Conservation (phyloP, 371 early-diverging fungal species). For the Dichotomocladium elegans region DNA sequence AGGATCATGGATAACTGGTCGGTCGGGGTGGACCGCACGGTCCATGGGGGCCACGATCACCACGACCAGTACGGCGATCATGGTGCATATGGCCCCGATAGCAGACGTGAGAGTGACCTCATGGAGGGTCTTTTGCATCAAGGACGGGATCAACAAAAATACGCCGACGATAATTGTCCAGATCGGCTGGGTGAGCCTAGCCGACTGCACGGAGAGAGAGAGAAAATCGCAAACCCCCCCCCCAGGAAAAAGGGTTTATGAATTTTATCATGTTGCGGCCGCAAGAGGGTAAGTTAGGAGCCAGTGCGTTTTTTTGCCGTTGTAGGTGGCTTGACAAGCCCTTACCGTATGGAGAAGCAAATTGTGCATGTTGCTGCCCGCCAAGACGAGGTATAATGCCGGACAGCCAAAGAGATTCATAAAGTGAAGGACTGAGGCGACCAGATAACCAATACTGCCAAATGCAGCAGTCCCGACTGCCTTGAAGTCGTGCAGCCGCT, state of each 20-base stretch:
- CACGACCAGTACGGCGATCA: slow-evolving; percentile 45
- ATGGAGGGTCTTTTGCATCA: slow-evolving; percentile 66
- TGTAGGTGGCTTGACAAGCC: too few species aligned
- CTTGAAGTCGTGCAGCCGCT: slow-evolving; percentile 58
- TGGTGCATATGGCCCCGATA: slow-evolving; percentile 46
- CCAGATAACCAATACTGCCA: slow-evolving; percentile 43
- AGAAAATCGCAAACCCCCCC: too few species aligned
- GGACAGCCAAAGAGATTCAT: slow-evolving; percentile 68
- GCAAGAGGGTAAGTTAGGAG: too few species aligned
- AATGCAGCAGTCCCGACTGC: slow-evolving; percentile 63
- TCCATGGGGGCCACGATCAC: slow-evolving; percentile 34
- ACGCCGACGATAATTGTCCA: slow-evolving; percentile 69
- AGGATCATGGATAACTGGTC: slow-evolving; percentile 14
- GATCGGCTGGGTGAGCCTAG: slow-evolving; percentile 16
- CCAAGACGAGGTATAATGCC: slow-evolving; percentile 77
- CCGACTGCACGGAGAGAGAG: too few species aligned
- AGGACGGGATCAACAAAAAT: slow-evolving; percentile 71
- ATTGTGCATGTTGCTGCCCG: slow-evolving; percentile 58
- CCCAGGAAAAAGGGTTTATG: too few species aligned
- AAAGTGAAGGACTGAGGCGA: slow-evolving; percentile 67
- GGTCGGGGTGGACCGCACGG: slow-evolving; percentile 1
- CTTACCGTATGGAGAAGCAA: slow-evolving; percentile 36
- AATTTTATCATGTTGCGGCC: too few species aligned
- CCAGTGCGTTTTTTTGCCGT: too few species aligned
- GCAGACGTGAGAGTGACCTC: slow-evolving; percentile 66